Base-by-base conservation (phyloP, 768 basidiomycete genomes). In the Jaapia argillacea region DNA sequence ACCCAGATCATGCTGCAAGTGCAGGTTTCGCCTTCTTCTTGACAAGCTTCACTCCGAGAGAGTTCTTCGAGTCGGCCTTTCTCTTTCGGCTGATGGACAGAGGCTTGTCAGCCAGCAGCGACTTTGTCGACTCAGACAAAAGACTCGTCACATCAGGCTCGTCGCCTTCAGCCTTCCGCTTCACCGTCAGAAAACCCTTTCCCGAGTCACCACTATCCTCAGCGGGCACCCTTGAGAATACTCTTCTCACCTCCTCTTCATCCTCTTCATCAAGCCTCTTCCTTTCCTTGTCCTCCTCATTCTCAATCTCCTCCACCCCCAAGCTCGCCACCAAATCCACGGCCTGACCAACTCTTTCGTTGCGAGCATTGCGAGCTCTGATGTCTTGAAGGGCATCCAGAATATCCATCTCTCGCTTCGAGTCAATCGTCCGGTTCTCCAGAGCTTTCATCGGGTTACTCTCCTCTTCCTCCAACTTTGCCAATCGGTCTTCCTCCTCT, bases 341-440 rank as follows among this genome's bases (percentile, higher is more conserved):
- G 0, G 76, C 65, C 35, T 87, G 76, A 13, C 86, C 91, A 18
- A 89, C 68, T 24, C 90, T 72, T 52, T 97, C 94, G 51, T 90
- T 89, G 44, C 92, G 75, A 2, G 89, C 84, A 58, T 92, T 92
- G 42, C 81, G 70, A 7, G 85, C 85, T 43, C 87, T 72, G 46
- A 92, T 89, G 48, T 97, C 93, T 58, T 96, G 91, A 45, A 99
- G 69, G 10, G 90, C 90, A 58, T 99, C 96, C 52, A 98, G 73
- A 43, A 94, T 85, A 56, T 97, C 96, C 96, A 99, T 99, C 66
- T 97, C 94, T 41, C 93, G 77, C 61, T 94, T 92, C 25, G 88
- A 88, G 64, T 94, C 89, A 36, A 80, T 70, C 25, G 90, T 92
- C 42, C 88, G 81, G 60, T 89, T 88, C 72, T 99, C 96, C 37